phyloP scores from a whole-genome alignment of 2,329 filamentous ascomycete species.

The Fusarium sp. region DNA sequence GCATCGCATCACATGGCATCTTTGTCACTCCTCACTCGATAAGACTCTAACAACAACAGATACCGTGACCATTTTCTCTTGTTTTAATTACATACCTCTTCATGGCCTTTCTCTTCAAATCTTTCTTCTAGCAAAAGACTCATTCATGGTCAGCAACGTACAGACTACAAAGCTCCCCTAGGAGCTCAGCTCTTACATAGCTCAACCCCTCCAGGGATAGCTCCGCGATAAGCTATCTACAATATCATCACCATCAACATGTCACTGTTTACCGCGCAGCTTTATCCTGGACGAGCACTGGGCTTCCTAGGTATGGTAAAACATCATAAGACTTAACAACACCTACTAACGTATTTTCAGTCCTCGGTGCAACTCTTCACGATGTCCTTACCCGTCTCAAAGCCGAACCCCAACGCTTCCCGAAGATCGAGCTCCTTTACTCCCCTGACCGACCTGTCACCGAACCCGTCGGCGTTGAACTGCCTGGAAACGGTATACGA shows the following conservation, averaged over 20 bases:
- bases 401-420: conserved; percentile 84
- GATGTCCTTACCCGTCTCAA: conserved; percentile 90
- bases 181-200: conserved; percentile 33
- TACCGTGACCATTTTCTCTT: conserved; percentile 34
- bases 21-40: conserved; percentile 36
- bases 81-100: neutral
- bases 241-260: conserved; percentile 43
- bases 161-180: conserved; percentile 6
- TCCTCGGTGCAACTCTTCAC: conserved; percentile 90
- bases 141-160: conserved; percentile 22
- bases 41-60: conserved; percentile 10
- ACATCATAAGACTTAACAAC: neutral
- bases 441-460: conserved; percentile 79
- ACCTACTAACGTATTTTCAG: conserved; percentile 57
- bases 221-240: conserved; percentile 29
- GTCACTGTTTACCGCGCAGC: conserved; percentile 69
- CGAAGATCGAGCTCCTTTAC: conserved; percentile 84
- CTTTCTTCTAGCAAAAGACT: neutral
- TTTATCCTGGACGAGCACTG: conserved; percentile 73
- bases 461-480: conserved; percentile 78
- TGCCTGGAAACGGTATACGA: conserved; percentile 88
- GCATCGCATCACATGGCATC: conserved; percentile 38
- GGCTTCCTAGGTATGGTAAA: conserved; percentile 66
- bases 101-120: neutral
- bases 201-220: conserved; percentile 40